Percentiles rank a stretch among this genome's conserved stretches.
Evolutionary conservation across 208 protist genomes (phyloP).

Genomic region (Strigomonas galati): DNA sequence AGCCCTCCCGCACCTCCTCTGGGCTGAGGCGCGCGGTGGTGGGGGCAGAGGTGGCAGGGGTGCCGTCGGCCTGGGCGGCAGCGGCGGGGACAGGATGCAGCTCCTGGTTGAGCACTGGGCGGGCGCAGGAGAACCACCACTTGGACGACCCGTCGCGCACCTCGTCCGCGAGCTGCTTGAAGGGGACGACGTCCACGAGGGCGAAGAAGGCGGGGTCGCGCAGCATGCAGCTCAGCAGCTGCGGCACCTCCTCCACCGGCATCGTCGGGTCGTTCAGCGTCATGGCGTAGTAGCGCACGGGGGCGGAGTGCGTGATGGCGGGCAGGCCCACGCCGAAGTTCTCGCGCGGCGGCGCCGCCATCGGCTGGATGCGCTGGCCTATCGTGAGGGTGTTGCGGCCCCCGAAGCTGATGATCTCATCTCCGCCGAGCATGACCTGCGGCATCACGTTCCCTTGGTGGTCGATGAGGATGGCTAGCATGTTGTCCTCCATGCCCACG

Average conservation of each 20-base stretch:
- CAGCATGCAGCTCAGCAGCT: constrained; percentile 56
- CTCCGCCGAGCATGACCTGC: background rate
- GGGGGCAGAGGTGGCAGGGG: background rate
- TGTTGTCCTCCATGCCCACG: background rate
- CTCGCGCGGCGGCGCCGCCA: background rate
- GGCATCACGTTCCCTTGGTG: background rate
- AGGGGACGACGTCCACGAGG: constrained; percentile 45
- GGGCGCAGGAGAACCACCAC: constrained; percentile 52
- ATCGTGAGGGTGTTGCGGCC: background rate
- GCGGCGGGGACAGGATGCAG: background rate
- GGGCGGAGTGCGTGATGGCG: constrained; percentile 27
- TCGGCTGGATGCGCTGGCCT: background rate
- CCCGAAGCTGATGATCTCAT: background rate
- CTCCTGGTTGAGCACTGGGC: constrained; percentile 30
- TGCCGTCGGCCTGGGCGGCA: background rate
- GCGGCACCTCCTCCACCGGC: constrained; percentile 29
- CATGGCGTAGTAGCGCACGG: constrained; percentile 31
- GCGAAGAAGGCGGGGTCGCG: constrained; percentile 61
- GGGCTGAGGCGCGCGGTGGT: constrained; percentile 4
- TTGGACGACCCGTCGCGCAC: constrained; percentile 44
- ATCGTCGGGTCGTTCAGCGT: constrained; percentile 29
- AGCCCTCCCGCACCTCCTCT: constrained; percentile 21
- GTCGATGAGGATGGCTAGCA: background rate
- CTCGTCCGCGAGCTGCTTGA: constrained; percentile 39
- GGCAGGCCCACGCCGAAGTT: constrained; percentile 15